Percentiles rank a stretch among this genome's conserved stretches.
phyloP scores from a whole-genome alignment of 1,139 yeast species.

The Protomyces lactucae-debilis region DNA sequence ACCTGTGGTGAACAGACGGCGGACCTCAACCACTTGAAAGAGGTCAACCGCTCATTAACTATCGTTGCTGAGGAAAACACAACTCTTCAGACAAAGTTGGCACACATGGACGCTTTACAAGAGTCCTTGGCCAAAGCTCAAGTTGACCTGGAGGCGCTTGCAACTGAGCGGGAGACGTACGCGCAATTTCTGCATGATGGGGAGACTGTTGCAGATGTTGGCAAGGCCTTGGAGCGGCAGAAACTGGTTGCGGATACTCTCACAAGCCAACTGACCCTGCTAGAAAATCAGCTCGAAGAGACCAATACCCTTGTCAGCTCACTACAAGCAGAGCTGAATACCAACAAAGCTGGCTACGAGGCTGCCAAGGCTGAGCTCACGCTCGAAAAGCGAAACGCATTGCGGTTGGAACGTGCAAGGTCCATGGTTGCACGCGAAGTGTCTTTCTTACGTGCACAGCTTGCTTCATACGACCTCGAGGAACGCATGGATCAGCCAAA shows the following conservation, averaged over 20 bases:
- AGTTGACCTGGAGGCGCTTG: conserved; percentile 50
- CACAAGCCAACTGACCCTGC: conserved; percentile 38
- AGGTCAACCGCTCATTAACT: conserved; percentile 47
- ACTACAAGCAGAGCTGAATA: conserved; percentile 37
- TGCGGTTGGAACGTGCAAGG: conserved; percentile 52
- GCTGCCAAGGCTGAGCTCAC: neutral
- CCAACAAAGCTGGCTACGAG: neutral
- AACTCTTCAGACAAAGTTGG: conserved; percentile 45
- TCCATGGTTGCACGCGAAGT: conserved; percentile 58
- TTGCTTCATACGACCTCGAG: conserved; percentile 41
- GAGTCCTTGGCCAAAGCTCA: conserved; percentile 51
- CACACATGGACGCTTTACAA: conserved; percentile 46
- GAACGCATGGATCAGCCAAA: conserved; percentile 35
- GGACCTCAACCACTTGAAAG: conserved; percentile 44
- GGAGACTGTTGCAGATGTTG: conserved; percentile 35
- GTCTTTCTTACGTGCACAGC: conserved; percentile 52
- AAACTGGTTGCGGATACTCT: conserved; percentile 38
- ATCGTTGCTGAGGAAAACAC: conserved; percentile 52
- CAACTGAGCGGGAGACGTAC: conserved; percentile 46
- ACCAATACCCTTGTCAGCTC: conserved; percentile 34
- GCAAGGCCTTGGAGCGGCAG: conserved; percentile 40
- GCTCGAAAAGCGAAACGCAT: neutral
- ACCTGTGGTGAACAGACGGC: conserved; percentile 49
- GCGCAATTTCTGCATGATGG: conserved; percentile 36
- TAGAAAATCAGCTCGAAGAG: conserved; percentile 34